Evolutionary conservation across 441 rosid species (phyloP).

Genomic region (Geranium incanum): DNA sequence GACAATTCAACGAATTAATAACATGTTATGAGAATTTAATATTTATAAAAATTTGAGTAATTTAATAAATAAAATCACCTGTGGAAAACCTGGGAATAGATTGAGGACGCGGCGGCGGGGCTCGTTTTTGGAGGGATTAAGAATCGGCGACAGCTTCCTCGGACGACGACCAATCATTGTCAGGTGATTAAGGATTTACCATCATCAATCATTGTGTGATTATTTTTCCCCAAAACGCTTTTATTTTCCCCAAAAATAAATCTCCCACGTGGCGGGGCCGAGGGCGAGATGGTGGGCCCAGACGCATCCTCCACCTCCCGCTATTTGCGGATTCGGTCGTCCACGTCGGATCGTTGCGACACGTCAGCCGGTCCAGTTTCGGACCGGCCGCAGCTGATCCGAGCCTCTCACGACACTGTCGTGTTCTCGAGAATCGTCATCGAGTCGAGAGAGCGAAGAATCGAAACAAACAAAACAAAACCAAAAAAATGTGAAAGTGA

Average conservation of each 20-base stretch:
- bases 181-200: not conserved
- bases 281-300: no score
- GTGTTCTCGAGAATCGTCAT: not conserved
- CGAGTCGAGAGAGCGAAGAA: not conserved
- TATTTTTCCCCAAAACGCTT: not conserved
- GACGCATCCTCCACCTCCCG: no score
- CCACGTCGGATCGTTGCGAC: slow-evolving; percentile 2
- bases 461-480: not conserved
- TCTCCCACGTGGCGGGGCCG: not conserved
- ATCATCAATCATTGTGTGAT: not conserved
- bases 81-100: not conserved
- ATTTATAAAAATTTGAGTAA: no score
- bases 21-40: no score
- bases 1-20: no score
- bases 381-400: slow-evolving; percentile 2
- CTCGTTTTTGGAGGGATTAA: not conserved
- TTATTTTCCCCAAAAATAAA: not conserved
- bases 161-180: not conserved
- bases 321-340: not conserved
- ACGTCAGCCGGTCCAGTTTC: not conserved
- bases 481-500: not conserved
- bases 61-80: not conserved
- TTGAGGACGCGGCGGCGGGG: not conserved
- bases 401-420: not conserved
- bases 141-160: not conserved